Percentiles rank a stretch among this genome's conserved stretches.
Evolutionary conservation across 805 yeast genomes (phyloP).

Genomic region (Cyberlindnera veronae): DNA sequence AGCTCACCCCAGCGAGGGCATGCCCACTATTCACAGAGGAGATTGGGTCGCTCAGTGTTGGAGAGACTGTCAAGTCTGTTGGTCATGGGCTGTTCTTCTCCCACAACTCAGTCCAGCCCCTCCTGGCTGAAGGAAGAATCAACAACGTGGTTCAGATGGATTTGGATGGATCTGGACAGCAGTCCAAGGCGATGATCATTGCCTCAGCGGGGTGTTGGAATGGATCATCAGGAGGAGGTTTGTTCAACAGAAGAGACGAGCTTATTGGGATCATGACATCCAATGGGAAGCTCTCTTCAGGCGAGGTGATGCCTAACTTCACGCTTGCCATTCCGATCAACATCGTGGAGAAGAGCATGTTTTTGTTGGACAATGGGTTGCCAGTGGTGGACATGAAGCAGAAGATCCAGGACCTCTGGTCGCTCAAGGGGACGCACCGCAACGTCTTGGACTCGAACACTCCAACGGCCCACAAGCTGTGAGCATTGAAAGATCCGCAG

Average conservation of each 20-base stretch:
- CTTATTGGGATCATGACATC: constrained; percentile 30
- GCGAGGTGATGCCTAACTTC: constrained; percentile 28
- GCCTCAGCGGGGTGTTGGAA: constrained; percentile 30
- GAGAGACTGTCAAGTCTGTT: constrained; percentile 21
- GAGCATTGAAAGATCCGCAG: background rate
- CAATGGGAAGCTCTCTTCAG: constrained; percentile 26
- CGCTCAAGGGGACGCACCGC: constrained; percentile 21
- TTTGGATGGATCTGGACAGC: constrained; percentile 8
- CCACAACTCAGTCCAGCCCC: constrained; percentile 15
- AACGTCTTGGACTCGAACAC: constrained; percentile 7
- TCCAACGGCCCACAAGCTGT: constrained; percentile 3
- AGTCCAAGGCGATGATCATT: constrained; percentile 19
- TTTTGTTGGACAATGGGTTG: constrained; percentile 15
- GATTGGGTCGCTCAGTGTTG: constrained; percentile 11
- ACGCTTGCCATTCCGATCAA: constrained; percentile 27
- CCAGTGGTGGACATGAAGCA: constrained; percentile 12
- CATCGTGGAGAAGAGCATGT: constrained; percentile 22
- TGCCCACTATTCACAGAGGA: constrained; percentile 4
- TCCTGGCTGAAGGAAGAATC: constrained; percentile 22
- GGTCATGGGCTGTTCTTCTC: constrained; percentile 27
- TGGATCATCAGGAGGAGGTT: constrained; percentile 30
- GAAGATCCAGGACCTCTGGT: constrained; percentile 23
- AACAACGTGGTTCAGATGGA: constrained; percentile 17
- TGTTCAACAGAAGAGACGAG: constrained; percentile 24
- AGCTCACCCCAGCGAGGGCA: constrained; percentile 15